Percentiles rank a stretch among this genome's conserved stretches.
Conservation (phyloP, 2,329 filamentous ascomycete species). For the Herpotrichia juniperi region DNA sequence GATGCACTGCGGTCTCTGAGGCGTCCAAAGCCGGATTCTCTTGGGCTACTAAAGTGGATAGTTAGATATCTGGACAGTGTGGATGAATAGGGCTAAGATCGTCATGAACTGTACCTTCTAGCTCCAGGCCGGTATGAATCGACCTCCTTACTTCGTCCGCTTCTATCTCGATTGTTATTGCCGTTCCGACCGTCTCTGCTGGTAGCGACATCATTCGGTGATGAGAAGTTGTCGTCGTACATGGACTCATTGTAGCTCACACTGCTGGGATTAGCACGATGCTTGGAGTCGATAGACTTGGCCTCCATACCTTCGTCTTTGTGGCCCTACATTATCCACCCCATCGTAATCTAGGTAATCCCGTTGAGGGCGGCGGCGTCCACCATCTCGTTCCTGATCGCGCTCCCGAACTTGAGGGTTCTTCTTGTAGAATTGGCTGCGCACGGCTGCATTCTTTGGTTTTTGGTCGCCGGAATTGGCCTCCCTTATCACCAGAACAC, state of each 20-base stretch:
- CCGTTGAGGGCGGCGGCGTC: conserved; percentile 41
- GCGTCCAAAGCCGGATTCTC: conserved; percentile 46
- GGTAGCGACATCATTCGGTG: conserved; percentile 21
- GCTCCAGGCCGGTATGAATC: conserved; percentile 40
- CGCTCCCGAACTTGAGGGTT: conserved; percentile 82
- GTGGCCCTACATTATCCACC: conserved; percentile 20
- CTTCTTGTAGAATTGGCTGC: conserved; percentile 90
- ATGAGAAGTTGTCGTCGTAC: conserved; percentile 77
- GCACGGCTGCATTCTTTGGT: conserved; percentile 74
- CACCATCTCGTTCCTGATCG: conserved; percentile 57
- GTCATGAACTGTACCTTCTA: conserved; percentile 22
- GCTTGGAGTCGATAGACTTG: background rate
- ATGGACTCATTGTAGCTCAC: conserved; percentile 73
- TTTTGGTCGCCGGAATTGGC: conserved; percentile 81
- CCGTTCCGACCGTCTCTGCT: conserved; percentile 30
- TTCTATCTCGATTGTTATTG: conserved; percentile 12
- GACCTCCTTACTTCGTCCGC: conserved; percentile 26
- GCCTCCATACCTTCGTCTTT: conserved; percentile 26
- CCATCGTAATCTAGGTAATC: conserved; percentile 38
- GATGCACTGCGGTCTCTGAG: conserved; percentile 67
- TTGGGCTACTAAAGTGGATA: background rate
- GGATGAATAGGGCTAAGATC: background rate
- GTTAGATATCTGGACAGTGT: background rate
- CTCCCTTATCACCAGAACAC: conserved; percentile 73
- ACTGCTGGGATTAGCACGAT: conserved; percentile 29